Percentiles rank a stretch among this genome's conserved stretches.
phyloP scores from a whole-genome alignment of 495 filamentous ascomycete species.

The Symbiotaphrina buchneri region DNA sequence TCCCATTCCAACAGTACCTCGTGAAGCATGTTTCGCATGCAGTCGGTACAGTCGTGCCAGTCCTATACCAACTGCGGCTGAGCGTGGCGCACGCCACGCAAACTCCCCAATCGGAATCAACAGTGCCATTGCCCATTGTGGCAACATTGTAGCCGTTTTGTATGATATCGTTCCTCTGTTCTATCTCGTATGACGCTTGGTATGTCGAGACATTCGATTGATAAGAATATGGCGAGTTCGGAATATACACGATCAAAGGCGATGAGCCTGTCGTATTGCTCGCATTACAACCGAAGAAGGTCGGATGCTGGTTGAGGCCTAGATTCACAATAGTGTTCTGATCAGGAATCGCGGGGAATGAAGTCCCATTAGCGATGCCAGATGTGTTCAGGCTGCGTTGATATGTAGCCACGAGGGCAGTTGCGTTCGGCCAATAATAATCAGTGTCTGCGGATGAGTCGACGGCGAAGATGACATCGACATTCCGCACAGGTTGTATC shows the following conservation, averaged over 20 bases:
- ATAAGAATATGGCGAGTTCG: constrained; percentile 59
- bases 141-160: constrained; percentile 47
- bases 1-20: constrained; percentile 79
- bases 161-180: constrained; percentile 52
- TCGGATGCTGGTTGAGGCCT: constrained; percentile 61
- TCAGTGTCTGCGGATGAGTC: constrained; percentile 67
- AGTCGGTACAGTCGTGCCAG: constrained; percentile 33
- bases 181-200: constrained; percentile 31
- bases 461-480: constrained; percentile 84
- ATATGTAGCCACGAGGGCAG: constrained; percentile 63
- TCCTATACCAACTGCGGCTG: constrained; percentile 47
- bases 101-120: constrained; percentile 44
- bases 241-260: constrained; percentile 75
- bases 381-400: constrained; percentile 35
- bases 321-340: constrained; percentile 69
- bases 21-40: constrained; percentile 55
- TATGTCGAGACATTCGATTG: constrained; percentile 59
- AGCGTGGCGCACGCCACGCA: constrained; percentile 85
- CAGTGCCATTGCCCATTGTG: constrained; percentile 59
- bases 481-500: constrained; percentile 50
- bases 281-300: constrained; percentile 80
- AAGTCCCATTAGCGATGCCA: constrained; percentile 53
- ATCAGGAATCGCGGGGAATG: constrained; percentile 68
- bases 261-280: constrained; percentile 34
- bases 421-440: constrained; percentile 67